phyloP scores from a whole-genome alignment of 2,329 filamentous ascomycete genomes.

The Fusarium equiseti region DNA sequence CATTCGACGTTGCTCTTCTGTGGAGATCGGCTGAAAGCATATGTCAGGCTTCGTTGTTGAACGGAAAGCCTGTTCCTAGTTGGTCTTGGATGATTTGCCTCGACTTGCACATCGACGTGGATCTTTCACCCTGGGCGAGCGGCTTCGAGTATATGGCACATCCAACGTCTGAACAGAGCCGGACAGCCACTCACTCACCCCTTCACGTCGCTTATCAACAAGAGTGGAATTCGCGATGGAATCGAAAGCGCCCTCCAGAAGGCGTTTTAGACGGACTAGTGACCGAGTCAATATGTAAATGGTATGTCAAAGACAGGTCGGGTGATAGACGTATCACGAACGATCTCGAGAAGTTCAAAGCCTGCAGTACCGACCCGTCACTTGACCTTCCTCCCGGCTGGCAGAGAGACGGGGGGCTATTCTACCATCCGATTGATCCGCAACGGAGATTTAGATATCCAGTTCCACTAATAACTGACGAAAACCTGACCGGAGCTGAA shows the following conservation, averaged over 20 bases:
- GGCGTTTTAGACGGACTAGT: background rate
- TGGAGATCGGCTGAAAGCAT: background rate
- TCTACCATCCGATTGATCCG: background rate
- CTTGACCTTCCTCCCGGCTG: background rate
- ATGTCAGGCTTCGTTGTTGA: background rate
- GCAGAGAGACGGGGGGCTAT: background rate
- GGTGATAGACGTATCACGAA: background rate
- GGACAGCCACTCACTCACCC: background rate
- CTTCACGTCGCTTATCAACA: background rate
- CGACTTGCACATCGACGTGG: background rate
- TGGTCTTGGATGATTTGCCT: background rate
- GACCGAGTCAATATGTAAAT: background rate
- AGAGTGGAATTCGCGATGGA: background rate
- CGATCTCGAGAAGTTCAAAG: background rate
- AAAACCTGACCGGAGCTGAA: background rate
- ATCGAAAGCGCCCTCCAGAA: background rate
- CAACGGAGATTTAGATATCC: background rate
- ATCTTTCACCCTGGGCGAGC: background rate
- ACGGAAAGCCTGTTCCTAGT: background rate
- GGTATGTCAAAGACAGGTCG: background rate
- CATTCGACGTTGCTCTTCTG: background rate
- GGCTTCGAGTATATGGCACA: background rate
- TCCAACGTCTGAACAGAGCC: fast-evolving
- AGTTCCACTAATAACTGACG: background rate
- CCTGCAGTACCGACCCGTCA: background rate